These are phyloP conservation scores for Paramecium bursaria DNA, from an alignment of 73 alveolate species.

Conservation along the genomic window DNA sequence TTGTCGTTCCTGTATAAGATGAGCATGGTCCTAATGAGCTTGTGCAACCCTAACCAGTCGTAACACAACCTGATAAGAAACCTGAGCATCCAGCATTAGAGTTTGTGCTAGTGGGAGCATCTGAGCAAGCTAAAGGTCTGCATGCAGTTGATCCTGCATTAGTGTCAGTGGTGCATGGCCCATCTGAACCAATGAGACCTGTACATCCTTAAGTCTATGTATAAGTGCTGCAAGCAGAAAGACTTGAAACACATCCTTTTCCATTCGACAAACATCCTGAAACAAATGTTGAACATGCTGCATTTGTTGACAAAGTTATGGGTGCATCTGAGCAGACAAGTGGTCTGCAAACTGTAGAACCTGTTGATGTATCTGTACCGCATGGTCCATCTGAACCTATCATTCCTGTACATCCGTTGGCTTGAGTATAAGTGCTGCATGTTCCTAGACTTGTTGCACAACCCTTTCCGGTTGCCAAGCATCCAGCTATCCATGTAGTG, in stretches of 20 bases:
- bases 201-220: constrained; percentile 15
- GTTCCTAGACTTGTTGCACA: not conserved
- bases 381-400: constrained; percentile 21
- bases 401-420: constrained; percentile 3
- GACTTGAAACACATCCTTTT: constrained; percentile 30
- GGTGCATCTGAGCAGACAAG: not conserved
- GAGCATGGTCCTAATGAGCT: not conserved
- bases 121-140: constrained; percentile 32
- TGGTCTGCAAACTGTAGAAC: not conserved
- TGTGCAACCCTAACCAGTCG: constrained; percentile 11
- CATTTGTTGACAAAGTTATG: not conserved
- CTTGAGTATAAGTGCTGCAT: constrained; percentile 1
- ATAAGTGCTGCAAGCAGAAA: not conserved
- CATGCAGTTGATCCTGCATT: constrained; percentile 29
- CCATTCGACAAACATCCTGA: constrained; percentile 33
- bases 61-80: constrained; percentile 1
- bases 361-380: not conserved
- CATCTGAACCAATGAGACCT: constrained; percentile 45
- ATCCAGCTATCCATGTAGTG: not conserved
- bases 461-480: constrained; percentile 50
- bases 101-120: not conserved
- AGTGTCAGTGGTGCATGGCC: constrained; percentile 7
- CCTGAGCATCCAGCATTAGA: constrained; percentile 6
- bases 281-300: not conserved
- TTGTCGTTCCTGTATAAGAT: constrained; percentile 8